Evolutionary conservation across 1,284 basidiomycete species (phyloP), one percentile per base, ranked within the genome.

Genomic region (Cyathus pygmaeus): DNA sequence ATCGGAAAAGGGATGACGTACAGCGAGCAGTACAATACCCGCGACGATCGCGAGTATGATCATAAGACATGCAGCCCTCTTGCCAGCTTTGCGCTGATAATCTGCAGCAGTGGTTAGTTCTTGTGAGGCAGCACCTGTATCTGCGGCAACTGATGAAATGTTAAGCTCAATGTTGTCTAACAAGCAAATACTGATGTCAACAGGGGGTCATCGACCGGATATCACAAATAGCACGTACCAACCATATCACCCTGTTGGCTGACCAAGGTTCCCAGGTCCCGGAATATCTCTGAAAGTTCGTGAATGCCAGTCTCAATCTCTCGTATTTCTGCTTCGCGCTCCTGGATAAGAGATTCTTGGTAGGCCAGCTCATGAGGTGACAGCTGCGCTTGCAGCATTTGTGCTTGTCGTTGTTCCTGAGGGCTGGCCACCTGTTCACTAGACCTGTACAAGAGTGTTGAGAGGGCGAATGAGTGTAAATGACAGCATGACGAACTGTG

Each of bases 291-390:
- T 53, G 95, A 91, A 51, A 99, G 82, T 76, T 99, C 97, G 71
- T 98, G 95, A 57, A 99, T 98, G 6, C 98, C 97, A 1, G 89
- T 91, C 80, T 99, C 98, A 63, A 99, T 99, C 74, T 99, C 96
- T 49, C 93, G 89, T 61, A 99, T 99, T 73, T 99, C 97, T 1
- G 85, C 85, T 76, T 99, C 97, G 21, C 98, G 93, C 76, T 99
- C 97, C 60, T 94, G 93, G 63, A 99, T 98, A 39, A 99, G 82
- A 13, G 94, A 94, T 71, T 99, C 97, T 75, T 99, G 98, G 76
- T 97, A 97, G 39, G 95, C 95, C 29, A 99, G 86, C 76, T 99
- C 97, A 66, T 94, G 92, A 0, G 94, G 91, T 0, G 94, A 91
- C 54, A 96, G 81, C 76, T 94, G 88, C 53, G 82, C 81, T 70